Percentiles rank a stretch among this genome's conserved stretches.
Conservation (phyloP, 768 basidiomycete species). For the Lentinula guzmanii region DNA sequence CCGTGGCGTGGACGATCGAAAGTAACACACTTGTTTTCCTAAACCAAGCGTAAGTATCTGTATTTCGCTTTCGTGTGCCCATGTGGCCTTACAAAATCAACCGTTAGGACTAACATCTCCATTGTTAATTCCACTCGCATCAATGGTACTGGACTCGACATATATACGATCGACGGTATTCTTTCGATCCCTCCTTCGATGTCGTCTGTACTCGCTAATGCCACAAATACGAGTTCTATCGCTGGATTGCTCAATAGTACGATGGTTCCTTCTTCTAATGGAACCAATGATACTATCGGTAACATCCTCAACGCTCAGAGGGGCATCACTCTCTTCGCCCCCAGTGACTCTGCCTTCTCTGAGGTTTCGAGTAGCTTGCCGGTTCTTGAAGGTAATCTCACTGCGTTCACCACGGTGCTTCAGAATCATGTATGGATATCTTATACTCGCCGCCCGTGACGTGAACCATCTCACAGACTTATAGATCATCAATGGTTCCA, state of each 20-base stretch:
- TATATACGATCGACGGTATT: slow-evolving; percentile 43
- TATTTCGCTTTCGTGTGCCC: neutral
- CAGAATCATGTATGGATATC: slow-evolving; percentile 51
- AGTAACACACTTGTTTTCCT: slow-evolving; percentile 37
- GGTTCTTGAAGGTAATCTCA: slow-evolving; percentile 34
- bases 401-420: slow-evolving; percentile 38
- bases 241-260: slow-evolving; percentile 21
- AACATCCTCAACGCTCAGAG: slow-evolving; percentile 28
- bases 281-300: slow-evolving; percentile 27
- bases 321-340: slow-evolving; percentile 68
- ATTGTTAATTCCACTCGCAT: slow-evolving; percentile 32
- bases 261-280: slow-evolving; percentile 19
- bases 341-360: slow-evolving; percentile 44
- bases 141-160: slow-evolving; percentile 15
- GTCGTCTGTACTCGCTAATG: slow-evolving; percentile 28
- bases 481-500: slow-evolving; percentile 63
- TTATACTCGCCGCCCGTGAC: neutral
- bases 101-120: slow-evolving; percentile 23
- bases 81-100: slow-evolving; percentile 1
- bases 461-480: neutral
- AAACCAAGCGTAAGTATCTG: slow-evolving; percentile 40
- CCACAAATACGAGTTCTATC: slow-evolving; percentile 38
- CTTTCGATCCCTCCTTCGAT: slow-evolving; percentile 48
- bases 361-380: slow-evolving; percentile 26
- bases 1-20: slow-evolving; percentile 38